phyloP scores from a whole-genome alignment of 305 asterid genomes.

The Caryopteris hybrid region DNA sequence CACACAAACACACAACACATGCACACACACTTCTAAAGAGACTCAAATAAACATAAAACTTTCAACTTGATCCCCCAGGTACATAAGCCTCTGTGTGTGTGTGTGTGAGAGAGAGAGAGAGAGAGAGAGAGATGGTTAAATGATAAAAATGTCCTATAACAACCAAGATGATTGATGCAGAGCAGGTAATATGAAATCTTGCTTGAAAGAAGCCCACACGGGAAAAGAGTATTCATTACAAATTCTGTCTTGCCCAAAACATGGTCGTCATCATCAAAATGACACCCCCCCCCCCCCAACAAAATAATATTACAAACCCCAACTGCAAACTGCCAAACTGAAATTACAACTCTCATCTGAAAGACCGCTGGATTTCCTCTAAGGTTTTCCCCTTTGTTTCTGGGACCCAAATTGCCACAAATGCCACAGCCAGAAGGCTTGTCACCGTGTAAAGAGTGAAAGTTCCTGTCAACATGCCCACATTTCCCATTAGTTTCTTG shows the following conservation, averaged over 20 bases:
- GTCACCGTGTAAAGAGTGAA: constrained; percentile 51
- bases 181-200: not conserved
- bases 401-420: constrained; percentile 67
- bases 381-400: constrained; percentile 88
- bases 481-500: not conserved
- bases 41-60: no score
- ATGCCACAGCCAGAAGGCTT: constrained; percentile 42
- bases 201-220: not conserved
- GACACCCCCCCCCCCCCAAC: not conserved
- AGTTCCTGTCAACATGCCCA: constrained; percentile 48
- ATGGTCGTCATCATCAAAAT: constrained; percentile 4
- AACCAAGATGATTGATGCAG: not conserved
- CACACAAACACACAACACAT: no score
- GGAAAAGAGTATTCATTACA: not conserved
- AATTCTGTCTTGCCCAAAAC: not conserved
- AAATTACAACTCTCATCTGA: constrained; percentile 40
- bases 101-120: not conserved
- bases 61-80: no score
- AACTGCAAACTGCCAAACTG: not conserved
- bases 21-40: no score
- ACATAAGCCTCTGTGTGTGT: no score
- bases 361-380: constrained; percentile 72
- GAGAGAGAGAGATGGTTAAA: not conserved
- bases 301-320: not conserved
- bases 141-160: not conserved